Conservation (phyloP, 2,329 filamentous ascomycete genomes). For the Pezicula radicicola region DNA sequence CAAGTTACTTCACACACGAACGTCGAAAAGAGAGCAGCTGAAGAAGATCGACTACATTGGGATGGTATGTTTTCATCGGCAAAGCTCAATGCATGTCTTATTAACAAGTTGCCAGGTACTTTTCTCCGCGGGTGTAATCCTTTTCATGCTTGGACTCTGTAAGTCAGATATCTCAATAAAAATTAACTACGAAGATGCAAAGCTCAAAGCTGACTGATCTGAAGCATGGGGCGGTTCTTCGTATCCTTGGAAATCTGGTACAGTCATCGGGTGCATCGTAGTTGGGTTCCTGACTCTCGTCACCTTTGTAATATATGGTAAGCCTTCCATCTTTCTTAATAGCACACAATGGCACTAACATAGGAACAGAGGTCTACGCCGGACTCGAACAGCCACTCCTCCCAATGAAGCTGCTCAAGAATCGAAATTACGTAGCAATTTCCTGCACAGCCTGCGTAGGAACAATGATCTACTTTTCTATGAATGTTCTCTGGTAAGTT, state of each 20-base stretch:
- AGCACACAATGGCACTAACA: background rate
- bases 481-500: conserved; percentile 25
- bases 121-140: conserved; percentile 27
- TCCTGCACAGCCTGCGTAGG: conserved; percentile 32
- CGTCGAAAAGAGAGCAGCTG: conserved; percentile 19
- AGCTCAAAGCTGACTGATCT: background rate
- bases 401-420: conserved; percentile 33
- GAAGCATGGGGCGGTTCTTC: conserved; percentile 27
- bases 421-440: conserved; percentile 23
- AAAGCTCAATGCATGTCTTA: too few relatives aligned
- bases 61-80: conserved; percentile 1
- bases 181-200: background rate
- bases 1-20: conserved; percentile 18
- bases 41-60: conserved; percentile 31
- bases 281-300: conserved; percentile 20
- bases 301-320: conserved; percentile 22
- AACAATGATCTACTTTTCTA: conserved; percentile 34
- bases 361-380: conserved; percentile 17
- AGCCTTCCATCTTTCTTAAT: background rate
- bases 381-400: conserved; percentile 32
- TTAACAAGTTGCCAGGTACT: conserved; percentile 5
- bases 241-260: conserved; percentile 29
- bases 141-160: conserved; percentile 30
- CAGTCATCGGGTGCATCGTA: conserved; percentile 28
- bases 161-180: too few relatives aligned